A percentile compares a stretch with the other conserved stretches of the same genome.
Conservation (phyloP, 176 grass and related monocot species). For the Luzula sylvatica region DNA sequence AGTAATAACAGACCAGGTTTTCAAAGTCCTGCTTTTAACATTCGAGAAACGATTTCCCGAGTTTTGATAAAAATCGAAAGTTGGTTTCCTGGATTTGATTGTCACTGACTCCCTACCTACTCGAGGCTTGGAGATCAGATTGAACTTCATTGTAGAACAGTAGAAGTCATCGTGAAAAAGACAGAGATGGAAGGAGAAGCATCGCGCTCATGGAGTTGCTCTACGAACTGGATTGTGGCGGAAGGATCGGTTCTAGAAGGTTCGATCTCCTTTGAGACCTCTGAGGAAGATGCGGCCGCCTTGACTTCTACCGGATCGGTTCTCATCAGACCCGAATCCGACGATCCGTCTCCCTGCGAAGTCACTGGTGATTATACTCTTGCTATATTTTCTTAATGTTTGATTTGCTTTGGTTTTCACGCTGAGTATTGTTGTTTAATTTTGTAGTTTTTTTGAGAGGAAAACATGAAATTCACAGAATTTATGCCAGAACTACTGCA, state of each 20-base stretch:
- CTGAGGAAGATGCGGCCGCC: conserved; percentile 15
- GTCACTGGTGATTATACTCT: conserved; percentile 14
- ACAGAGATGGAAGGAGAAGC: conserved; percentile 1
- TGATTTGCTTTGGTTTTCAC: neutral
- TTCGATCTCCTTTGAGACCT: conserved; percentile 22
- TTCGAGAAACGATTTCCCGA: too few species aligned
- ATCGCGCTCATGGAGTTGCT: conserved; percentile 10
- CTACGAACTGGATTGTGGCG: conserved; percentile 18
- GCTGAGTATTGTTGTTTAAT: neutral
- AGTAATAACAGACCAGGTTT: too few species aligned
- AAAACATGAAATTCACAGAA: conserved; percentile 59
- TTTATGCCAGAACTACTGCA: conserved; percentile 70
- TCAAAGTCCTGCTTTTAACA: too few species aligned
- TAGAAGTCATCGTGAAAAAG: neutral
- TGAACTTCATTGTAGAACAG: neutral
- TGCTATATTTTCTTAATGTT: neutral
- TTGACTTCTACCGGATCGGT: conserved; percentile 16
- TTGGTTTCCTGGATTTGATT: too few species aligned
- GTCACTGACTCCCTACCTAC: too few species aligned
- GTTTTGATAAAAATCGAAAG: too few species aligned
- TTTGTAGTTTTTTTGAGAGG: conserved; percentile 53
- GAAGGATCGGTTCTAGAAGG: conserved; percentile 1
- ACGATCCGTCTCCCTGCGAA: conserved; percentile 18
- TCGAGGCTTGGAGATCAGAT: too few species aligned
- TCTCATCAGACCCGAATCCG: conserved; percentile 8